phyloP scores from a whole-genome alignment of 805 yeast species.

The Saturnispora quitensis region DNA sequence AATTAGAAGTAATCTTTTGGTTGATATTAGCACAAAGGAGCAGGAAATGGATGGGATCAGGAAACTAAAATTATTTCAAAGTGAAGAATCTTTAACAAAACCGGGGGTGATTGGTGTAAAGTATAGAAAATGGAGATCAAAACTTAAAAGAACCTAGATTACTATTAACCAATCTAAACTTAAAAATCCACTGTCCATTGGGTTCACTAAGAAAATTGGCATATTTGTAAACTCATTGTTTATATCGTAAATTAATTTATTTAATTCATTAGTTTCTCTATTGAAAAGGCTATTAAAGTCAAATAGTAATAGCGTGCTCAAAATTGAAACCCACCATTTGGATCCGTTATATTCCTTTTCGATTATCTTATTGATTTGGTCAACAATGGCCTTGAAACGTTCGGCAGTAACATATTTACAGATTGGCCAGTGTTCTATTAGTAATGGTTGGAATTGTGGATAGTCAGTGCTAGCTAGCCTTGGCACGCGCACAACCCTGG shows the following conservation, averaged over 20 bases:
- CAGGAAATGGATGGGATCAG: background rate
- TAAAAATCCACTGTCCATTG: slow-evolving; percentile 44
- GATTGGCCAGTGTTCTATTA: slow-evolving; percentile 41
- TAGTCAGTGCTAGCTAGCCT: slow-evolving; percentile 34
- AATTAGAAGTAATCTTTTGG: background rate
- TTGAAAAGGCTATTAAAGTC: background rate
- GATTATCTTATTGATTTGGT: background rate
- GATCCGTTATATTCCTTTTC: background rate
- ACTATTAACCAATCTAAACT: slow-evolving; percentile 35
- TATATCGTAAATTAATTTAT: background rate
- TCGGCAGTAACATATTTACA: background rate
- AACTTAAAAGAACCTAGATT: slow-evolving; percentile 34
- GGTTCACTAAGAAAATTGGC: slow-evolving; percentile 33
- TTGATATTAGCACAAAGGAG: background rate
- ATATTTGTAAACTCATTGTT: background rate
- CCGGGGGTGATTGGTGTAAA: slow-evolving; percentile 1
- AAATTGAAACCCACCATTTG: background rate
- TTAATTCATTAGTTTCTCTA: background rate
- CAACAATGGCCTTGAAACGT: background rate
- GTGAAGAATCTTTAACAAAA: background rate
- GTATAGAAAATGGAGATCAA: slow-evolving; percentile 3
- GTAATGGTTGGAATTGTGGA: slow-evolving; percentile 46
- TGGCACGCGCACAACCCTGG: slow-evolving; percentile 62
- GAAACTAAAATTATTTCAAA: background rate
- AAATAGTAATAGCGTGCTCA: background rate